Conservation (phyloP, 2,329 filamentous ascomycete species). For the Didymella pinodella region DNA sequence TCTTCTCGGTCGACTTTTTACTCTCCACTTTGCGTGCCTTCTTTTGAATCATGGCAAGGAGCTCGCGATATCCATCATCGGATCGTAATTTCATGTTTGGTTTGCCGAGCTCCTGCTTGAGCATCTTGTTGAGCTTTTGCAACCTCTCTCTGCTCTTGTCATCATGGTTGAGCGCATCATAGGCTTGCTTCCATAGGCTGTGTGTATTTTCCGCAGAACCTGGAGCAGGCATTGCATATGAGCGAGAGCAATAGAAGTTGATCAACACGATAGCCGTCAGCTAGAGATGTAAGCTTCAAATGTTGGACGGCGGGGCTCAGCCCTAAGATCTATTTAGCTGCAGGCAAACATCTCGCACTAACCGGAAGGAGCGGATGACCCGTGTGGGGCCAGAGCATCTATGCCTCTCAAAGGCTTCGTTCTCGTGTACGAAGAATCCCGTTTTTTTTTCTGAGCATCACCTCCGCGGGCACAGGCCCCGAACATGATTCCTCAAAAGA, state of each 20-base stretch:
- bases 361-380: slow-evolving; percentile 2
- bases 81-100: slow-evolving; percentile 26
- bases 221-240: too few relatives aligned
- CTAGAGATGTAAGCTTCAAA: not conserved
- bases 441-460: too few relatives aligned
- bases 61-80: slow-evolving; percentile 24
- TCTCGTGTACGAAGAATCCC: too few relatives aligned
- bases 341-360: slow-evolving; percentile 16
- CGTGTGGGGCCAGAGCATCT: slow-evolving; percentile 8
- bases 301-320: slow-evolving; percentile 7
- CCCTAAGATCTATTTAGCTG: slow-evolving; percentile 6
- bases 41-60: slow-evolving; percentile 20
- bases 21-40: slow-evolving; percentile 18
- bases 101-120: slow-evolving; percentile 25
- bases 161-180: slow-evolving; percentile 22
- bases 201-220: slow-evolving; percentile 3
- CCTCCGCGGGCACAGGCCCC: too few relatives aligned
- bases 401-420: too few relatives aligned
- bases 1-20: slow-evolving; percentile 18
- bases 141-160: slow-evolving; percentile 23
- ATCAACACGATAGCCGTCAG: not conserved
- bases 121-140: slow-evolving; percentile 24
- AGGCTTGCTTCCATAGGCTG: slow-evolving; percentile 31
- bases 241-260: too few relatives aligned
- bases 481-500: too few relatives aligned